A percentile compares a stretch with the other conserved stretches of the same genome.
These are phyloP conservation scores for Apiospora hydei DNA, from an alignment of 2,329 filamentous ascomycete genomes.

Conservation along the genomic window DNA sequence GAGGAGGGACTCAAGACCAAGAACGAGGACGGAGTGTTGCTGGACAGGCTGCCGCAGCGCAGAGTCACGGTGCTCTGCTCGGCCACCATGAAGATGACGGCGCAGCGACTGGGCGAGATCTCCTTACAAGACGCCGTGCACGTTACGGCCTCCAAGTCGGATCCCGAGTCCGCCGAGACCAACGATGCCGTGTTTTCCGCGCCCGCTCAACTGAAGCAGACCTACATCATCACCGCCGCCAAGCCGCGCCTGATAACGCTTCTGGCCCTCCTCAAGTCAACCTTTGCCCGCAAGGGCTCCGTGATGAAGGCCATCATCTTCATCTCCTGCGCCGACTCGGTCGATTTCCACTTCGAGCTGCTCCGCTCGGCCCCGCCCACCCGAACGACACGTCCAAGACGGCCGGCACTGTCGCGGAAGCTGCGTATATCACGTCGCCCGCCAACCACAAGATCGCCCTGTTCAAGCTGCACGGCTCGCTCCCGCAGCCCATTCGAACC, in stretches of 20 bases:
- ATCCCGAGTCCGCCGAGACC: conserved; percentile 53
- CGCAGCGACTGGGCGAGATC: conserved; percentile 92
- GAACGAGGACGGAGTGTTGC: conserved; percentile 63
- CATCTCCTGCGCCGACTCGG: conserved; percentile 94
- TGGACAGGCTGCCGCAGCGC: conserved; percentile 74
- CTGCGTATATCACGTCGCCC: conserved; percentile 75
- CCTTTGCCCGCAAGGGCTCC: conserved; percentile 86
- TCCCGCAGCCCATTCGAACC: conserved; percentile 86
- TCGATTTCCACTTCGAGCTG: conserved; percentile 94
- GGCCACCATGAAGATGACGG: conserved; percentile 97
- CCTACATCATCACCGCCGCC: conserved; percentile 84
- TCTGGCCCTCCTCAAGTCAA: conserved; percentile 81
- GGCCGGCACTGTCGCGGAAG: conserved; percentile 70
- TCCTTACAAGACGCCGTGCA: conserved; percentile 92
- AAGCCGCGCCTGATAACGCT: conserved; percentile 92
- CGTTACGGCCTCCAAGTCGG: conserved; percentile 71
- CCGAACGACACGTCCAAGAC: conserved; percentile 44
- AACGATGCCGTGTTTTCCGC: conserved; percentile 73
- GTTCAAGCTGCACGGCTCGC: conserved; percentile 89
- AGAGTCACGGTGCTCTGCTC: conserved; percentile 92
- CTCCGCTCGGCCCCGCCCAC: conserved; percentile 58
- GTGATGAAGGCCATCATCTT: conserved; percentile 98
- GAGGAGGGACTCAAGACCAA: conserved; percentile 65
- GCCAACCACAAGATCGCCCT: conserved; percentile 78
- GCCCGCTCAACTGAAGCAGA: conserved; percentile 92